phyloP scores from a whole-genome alignment of 768 basidiomycete species.

The Asterophora lycoperdoides region DNA sequence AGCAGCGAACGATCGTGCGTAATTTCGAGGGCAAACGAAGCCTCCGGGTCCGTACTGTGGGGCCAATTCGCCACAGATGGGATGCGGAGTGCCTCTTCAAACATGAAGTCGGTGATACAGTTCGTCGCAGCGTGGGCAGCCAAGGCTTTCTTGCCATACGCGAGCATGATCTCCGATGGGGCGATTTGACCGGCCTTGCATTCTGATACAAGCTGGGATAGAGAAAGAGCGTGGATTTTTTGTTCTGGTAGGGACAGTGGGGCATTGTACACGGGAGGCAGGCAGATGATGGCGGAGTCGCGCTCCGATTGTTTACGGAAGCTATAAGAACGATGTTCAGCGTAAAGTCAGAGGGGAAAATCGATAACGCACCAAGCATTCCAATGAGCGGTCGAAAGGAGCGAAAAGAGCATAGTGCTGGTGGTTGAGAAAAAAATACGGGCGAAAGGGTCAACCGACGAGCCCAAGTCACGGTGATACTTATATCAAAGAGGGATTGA shows the following conservation, averaged over 20 bases:
- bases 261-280: slow-evolving; percentile 33
- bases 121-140: slow-evolving; percentile 56
- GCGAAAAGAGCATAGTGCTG: slow-evolving; percentile 15
- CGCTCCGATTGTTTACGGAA: slow-evolving; percentile 43
- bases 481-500: slow-evolving; percentile 7
- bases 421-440: slow-evolving; percentile 12
- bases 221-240: slow-evolving; percentile 46
- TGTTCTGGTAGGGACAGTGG: slow-evolving; percentile 42
- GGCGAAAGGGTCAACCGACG: slow-evolving; percentile 1
- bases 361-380: slow-evolving; percentile 33
- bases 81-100: slow-evolving; percentile 39
- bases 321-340: slow-evolving; percentile 20
- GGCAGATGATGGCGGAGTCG: slow-evolving; percentile 38
- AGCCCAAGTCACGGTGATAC: slow-evolving; percentile 4
- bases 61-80: slow-evolving; percentile 38
- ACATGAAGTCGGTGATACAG: slow-evolving; percentile 66
- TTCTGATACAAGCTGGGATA: slow-evolving; percentile 41
- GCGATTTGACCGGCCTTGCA: slow-evolving; percentile 39
- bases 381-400: slow-evolving; percentile 12
- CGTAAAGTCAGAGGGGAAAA: neutral
- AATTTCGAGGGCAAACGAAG: slow-evolving; percentile 27
- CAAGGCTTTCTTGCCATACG: slow-evolving; percentile 54
- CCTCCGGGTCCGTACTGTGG: slow-evolving; percentile 33
- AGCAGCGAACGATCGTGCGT: slow-evolving; percentile 46
- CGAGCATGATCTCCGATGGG: slow-evolving; percentile 40